Evolutionary conservation across 1,139 yeast genomes (phyloP), one percentile per base, ranked within the genome.

Genomic region (Candida neerlandica): DNA sequence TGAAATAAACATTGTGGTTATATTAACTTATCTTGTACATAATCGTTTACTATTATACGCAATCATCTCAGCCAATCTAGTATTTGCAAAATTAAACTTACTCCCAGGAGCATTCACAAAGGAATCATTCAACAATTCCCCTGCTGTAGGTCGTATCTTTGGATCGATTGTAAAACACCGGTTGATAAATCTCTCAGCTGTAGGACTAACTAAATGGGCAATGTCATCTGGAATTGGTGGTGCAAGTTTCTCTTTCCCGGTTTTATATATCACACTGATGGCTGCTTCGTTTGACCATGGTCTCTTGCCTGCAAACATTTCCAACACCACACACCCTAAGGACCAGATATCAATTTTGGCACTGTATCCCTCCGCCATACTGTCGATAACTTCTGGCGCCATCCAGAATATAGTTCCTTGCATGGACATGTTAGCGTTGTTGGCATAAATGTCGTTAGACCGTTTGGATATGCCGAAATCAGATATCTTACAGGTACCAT

Each of bases 331-430:
- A 75, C 99, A 95, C 0, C 99, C 99, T 39, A 92, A 69, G 0
- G 98, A 86, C 96, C 96, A 88, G 35, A 88, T 86, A 66, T 88
- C 96, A 35, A 95, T 91, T 67, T 95, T 95, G 26, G 99, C 99
- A 71, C 96, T 89, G 64, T 95, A 95, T 0, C 98, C 98, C 63
- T 87, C 96, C 57, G 86, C 88, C 35, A 83, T 84, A 58, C 85
- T 85, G 62, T 89, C 90, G 50, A 95, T 91, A 53, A 95, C 97
- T 65, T 95, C 99, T 0, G 99, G 99, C 0, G 99, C 99, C 99
- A 95, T 95, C 99, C 99, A 95, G 65, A 92, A 95, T 2, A 95
- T 92, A 0, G 99, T 92, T 18, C 99, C 99, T 68, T 95, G 97
- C 94, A 87, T 88, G 12, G 98, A 92, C 96, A 92, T 89, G 51